Base-by-base conservation (phyloP, 2,329 filamentous ascomycete genomes). In the Leptographium procerum region DNA sequence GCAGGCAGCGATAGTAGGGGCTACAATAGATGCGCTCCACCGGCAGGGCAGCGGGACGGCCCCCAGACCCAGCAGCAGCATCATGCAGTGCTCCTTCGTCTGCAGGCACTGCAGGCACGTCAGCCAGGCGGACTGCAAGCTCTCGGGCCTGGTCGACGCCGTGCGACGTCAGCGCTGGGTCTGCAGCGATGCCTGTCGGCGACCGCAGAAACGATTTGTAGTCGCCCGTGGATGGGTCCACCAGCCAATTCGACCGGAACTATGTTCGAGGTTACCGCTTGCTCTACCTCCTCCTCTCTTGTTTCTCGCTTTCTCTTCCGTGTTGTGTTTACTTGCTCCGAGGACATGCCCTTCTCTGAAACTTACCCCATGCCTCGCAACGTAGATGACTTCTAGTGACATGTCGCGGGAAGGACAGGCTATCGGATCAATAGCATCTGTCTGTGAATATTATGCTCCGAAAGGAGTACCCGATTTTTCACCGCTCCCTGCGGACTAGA, bases 191-290 rank as follows among this genome's bases (percentile, higher is more conserved):
- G 57, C 89, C 88, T 7, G 94, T 97, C 1, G 94, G 92, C 43
- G 89, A 90, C 48, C 80, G 83, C 64, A 94, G 83, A 60, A 77
- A 78, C 28, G 87, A 77, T 57, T 80, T 81, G 75, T 97, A 97
- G 65, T 79, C 79, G 57, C 94, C 92, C 43, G 89, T 92, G 61
- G 79, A 75, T 52, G 85, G 83, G 72, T 97, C 86, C 61, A 97
- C 89, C 50, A 83, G 83, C 90, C 91, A 97, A 70, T 88, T 91
- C 63, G 88, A 86, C 62, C 94, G 90, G 72, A 95, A 96, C 91
- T 95, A n/a, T n/a, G 22, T 43, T 26, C 4, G 52, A 36, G 2
- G 6, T 14, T 45, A 8, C 19, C 40, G 16, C 40, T n/a, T 4
- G 19, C 40, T 22, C 40, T 43, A 19, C 10, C 31, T 6, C 10